A percentile compares a stretch with the other conserved stretches of the same genome.
These are phyloP conservation scores for Isabelozyma pseudorhagii DNA, from an alignment of 805 yeast genomes.

Conservation along the genomic window DNA sequence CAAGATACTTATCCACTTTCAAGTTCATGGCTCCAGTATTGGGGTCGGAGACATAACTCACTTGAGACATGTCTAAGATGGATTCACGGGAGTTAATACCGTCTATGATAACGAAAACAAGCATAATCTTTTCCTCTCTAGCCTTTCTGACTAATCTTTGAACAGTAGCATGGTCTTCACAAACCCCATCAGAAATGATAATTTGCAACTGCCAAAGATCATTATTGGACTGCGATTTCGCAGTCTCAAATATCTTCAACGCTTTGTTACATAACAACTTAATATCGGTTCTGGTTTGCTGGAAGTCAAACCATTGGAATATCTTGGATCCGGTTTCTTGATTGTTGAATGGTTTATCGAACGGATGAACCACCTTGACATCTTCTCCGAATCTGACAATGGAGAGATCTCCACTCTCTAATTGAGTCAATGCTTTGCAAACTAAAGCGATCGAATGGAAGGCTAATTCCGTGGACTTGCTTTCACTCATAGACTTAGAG, in stretches of 20 bases:
- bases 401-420: constrained; percentile 91
- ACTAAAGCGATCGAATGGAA: constrained; percentile 93
- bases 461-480: constrained; percentile 85
- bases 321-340: constrained; percentile 79
- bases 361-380: constrained; percentile 82
- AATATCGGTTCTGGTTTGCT: constrained; percentile 84
- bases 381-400: constrained; percentile 87
- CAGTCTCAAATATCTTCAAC: constrained; percentile 66
- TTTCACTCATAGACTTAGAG: constrained; percentile 95
- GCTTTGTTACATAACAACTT: constrained; percentile 69
- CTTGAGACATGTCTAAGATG: constrained; percentile 93
- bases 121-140: constrained; percentile 87
- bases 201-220: constrained; percentile 94
- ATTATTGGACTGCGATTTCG: constrained; percentile 40
- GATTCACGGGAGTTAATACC: constrained; percentile 83
- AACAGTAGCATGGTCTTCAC: constrained; percentile 88
- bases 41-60: constrained; percentile 66
- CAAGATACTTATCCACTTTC: constrained; percentile 80
- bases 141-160: constrained; percentile 86
- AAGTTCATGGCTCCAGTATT: constrained; percentile 66
- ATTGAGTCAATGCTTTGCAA: constrained; percentile 86
- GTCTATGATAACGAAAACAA: constrained; percentile 91
- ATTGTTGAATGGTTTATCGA: constrained; percentile 74
- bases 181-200: constrained; percentile 92
- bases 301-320: constrained; percentile 87